Evolutionary conservation across 1,139 yeast genomes (phyloP).

Genomic region (Starmera stellimalicola): DNA sequence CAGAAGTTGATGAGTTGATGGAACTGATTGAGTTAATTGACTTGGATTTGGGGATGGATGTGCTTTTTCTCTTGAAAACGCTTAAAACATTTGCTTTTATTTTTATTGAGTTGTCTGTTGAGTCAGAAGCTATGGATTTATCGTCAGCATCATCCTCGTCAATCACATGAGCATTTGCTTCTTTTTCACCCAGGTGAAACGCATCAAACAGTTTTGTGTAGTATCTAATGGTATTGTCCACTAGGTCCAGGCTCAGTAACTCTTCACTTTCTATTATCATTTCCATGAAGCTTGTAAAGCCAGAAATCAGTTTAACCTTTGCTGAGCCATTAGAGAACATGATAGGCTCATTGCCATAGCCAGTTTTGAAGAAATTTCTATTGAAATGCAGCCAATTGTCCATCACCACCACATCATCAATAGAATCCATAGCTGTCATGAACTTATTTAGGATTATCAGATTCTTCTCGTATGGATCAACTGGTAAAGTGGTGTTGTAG

Average conservation of each 20-base stretch:
- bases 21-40: too few relatives aligned
- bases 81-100: too few relatives aligned
- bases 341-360: too few relatives aligned
- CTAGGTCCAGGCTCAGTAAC: neutral
- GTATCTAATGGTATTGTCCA: neutral
- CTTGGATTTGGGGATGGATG: too few relatives aligned
- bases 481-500: neutral
- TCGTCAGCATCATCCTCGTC: neutral
- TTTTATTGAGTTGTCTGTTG: neutral
- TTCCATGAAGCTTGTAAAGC: conserved; percentile 6
- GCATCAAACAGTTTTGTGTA: conserved; percentile 1
- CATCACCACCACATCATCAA: conserved; percentile 5
- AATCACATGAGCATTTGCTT: too few relatives aligned
- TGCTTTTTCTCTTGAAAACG: too few relatives aligned
- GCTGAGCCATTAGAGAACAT: conserved; percentile 8
- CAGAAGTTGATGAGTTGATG: neutral
- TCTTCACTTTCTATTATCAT: conserved; percentile 3
- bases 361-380: conserved; percentile 4
- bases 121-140: neutral
- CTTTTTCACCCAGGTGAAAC: neutral
- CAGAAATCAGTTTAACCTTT: conserved; percentile 11
- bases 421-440: neutral
- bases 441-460: neutral
- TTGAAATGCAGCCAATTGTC: conserved; percentile 4
- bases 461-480: neutral